Base-by-base conservation (phyloP, 1,284 basidiomycete genomes). In the Boletellus deceptivus region DNA sequence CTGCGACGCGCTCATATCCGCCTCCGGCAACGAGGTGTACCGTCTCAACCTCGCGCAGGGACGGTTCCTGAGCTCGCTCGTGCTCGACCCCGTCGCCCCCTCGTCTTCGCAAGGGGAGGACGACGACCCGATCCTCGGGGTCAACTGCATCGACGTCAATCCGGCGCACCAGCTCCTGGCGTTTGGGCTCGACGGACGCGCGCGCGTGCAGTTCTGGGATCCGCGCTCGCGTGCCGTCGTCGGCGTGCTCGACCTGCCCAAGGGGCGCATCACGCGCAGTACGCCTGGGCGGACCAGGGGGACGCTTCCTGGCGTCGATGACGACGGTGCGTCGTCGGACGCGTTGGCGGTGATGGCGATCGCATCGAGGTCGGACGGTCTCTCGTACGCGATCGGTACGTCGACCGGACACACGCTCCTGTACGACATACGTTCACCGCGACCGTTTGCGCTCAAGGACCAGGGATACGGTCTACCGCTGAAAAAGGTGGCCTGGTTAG, bases 391-490 rank as follows among this genome's bases (percentile, higher is more conserved):
- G 0, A 79, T 98, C 33, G 97, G 97, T 13, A 98, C 96, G 1
- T 93, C 89, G 7, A 91, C 92, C 0, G 97, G 97, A 0, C 94
- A 98, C 65, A 93, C 93, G 0, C 74, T 99, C 7, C 75, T 99
- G 6, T 99, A 98, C 70, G 97, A 99, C 64, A 82, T 99, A 55
- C 89, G 97, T 44, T 86, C 91, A 25, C 78, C 86, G 6, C 79
- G 79, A 22, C 88, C 92, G 9, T 94, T 91, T 59, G 91, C 91
- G 3, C 72, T 85, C 54, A 99, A 99, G 67, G 97, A 99, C 67
- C 96, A 99, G 70, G 97, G 97, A 1, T 99, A 99, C 62, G 94
- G 96, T 3, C 72, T 99, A 38, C 89, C 95, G 0, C 82, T 99
- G 43, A 91, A 90, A 66, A 88, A 80, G 49, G 82, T 99, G 3